Evolutionary conservation across 2,329 filamentous ascomycete genomes (phyloP).

Genomic region (Xylaria sp.): DNA sequence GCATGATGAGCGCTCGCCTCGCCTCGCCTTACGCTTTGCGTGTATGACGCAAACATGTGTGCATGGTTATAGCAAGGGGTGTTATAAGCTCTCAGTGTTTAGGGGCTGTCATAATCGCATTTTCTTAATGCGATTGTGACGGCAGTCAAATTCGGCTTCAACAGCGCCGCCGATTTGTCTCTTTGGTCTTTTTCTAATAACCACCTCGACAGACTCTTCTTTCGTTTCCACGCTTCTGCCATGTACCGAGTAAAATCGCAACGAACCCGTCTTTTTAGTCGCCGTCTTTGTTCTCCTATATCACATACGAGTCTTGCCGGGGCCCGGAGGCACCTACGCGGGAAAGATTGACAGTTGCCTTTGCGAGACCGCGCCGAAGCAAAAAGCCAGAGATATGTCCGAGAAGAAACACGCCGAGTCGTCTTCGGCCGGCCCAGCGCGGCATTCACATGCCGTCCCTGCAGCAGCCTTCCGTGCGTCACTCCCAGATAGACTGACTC

Average conservation of each 20-base stretch:
- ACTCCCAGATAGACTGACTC: constrained; percentile 37
- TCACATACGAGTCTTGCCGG: constrained; percentile 8
- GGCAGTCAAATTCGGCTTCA: constrained; percentile 18
- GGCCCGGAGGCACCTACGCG: constrained; percentile 10
- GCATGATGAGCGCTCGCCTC: constrained; percentile 11
- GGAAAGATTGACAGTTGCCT: constrained; percentile 13
- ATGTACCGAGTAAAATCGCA: constrained; percentile 30
- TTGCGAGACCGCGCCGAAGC: constrained; percentile 33
- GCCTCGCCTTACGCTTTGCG: constrained; percentile 23
- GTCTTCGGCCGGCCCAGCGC: constrained; percentile 51
- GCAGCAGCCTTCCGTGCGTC: constrained; percentile 64
- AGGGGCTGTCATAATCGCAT: constrained; percentile 22
- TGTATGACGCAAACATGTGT: constrained; percentile 10
- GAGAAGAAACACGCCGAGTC: constrained; percentile 60
- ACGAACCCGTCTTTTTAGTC: constrained; percentile 9
- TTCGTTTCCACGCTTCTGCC: constrained; percentile 20
- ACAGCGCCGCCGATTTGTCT: constrained; percentile 16
- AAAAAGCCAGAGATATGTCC: constrained; percentile 51
- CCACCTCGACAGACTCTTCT: constrained; percentile 8
- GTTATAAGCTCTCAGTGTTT: constrained; percentile 25
- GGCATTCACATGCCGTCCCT: constrained; percentile 58
- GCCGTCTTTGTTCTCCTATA: constrained; percentile 20
- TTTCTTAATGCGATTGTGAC: constrained; percentile 26
- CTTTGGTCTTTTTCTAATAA: constrained; percentile 21
- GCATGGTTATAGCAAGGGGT: constrained; percentile 35